These are phyloP conservation scores for Kwoniella dendrophila DNA, from an alignment of 768 basidiomycete species.

Conservation along the genomic window DNA sequence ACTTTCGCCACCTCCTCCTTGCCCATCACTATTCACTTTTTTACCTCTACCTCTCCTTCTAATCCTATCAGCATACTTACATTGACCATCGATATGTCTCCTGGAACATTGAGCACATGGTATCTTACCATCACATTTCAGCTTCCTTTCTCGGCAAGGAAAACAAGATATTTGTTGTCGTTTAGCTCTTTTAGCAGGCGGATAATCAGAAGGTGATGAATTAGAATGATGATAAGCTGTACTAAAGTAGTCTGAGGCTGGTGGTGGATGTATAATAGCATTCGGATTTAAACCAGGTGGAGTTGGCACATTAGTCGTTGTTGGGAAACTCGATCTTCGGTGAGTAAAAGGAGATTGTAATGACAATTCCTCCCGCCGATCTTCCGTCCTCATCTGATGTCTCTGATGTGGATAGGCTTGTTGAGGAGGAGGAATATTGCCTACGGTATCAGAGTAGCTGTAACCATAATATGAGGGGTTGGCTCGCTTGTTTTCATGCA, in stretches of 20 bases:
- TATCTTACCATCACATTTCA: slow-evolving; percentile 40
- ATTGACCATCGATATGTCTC: slow-evolving; percentile 20
- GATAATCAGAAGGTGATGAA: background rate
- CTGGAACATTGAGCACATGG: slow-evolving; percentile 37
- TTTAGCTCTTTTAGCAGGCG: slow-evolving; percentile 3
- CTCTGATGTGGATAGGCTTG: background rate
- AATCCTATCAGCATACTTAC: slow-evolving; percentile 30
- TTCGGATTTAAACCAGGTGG: slow-evolving; percentile 1
- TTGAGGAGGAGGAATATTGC: background rate
- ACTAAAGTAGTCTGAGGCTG: slow-evolving; percentile 10
- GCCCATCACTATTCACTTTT: slow-evolving; percentile 4
- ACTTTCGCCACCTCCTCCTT: slow-evolving; percentile 7
- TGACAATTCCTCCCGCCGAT: background rate
- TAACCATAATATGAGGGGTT: background rate
- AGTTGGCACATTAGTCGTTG: background rate
- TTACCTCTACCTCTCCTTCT: slow-evolving; percentile 42
- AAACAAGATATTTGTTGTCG: slow-evolving; percentile 43
- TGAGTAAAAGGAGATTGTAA: background rate
- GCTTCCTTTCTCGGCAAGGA: slow-evolving; percentile 39
- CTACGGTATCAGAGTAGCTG: background rate
- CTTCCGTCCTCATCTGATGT: background rate
- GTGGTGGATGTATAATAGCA: slow-evolving; percentile 15
- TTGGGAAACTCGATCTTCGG: background rate
- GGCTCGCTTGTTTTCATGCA: background rate
- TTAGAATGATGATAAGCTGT: background rate